Conservation (phyloP, 2,329 filamentous ascomycete species). For the Diplodia corticola region DNA sequence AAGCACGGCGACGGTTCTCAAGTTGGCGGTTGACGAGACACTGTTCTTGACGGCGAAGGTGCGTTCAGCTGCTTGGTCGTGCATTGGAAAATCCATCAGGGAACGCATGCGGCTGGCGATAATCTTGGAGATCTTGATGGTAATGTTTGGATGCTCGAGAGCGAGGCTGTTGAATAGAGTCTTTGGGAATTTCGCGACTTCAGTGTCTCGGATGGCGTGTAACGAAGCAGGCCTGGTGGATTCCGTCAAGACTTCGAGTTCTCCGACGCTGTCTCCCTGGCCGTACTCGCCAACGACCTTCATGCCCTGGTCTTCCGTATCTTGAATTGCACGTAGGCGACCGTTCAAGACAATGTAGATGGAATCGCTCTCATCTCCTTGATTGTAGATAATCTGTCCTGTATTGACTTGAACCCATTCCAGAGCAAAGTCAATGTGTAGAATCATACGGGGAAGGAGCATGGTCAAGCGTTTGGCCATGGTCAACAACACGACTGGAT, state of each 20-base stretch:
- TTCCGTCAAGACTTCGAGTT: conserved; percentile 95
- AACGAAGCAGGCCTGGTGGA: conserved; percentile 85
- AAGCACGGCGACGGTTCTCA: conserved; percentile 88
- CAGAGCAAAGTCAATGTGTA: conserved; percentile 96
- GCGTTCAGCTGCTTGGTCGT: conserved; percentile 64
- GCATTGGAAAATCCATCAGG: conserved; percentile 77
- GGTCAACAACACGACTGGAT: conserved; percentile 88
- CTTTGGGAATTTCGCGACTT: conserved; percentile 92
- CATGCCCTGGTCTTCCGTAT: conserved; percentile 77
- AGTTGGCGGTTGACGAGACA: conserved; percentile 82
- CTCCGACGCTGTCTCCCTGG: conserved; percentile 95
- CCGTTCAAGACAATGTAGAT: conserved; percentile 98
- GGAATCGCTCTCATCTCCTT: conserved; percentile 92
- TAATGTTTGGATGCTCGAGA: conserved; percentile 95
- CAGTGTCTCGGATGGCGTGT: conserved; percentile 94
- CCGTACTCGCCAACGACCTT: conserved; percentile 89
- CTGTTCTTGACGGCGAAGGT: conserved; percentile 59
- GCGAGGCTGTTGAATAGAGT: conserved; percentile 97
- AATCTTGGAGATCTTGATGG: conserved; percentile 98
- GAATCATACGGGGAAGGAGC: conserved; percentile 81
- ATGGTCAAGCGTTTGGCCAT: conserved; percentile 94
- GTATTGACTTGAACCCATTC: conserved; percentile 98
- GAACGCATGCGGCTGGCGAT: conserved; percentile 94
- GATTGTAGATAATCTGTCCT: conserved; percentile 90
- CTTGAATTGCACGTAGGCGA: conserved; percentile 79